These are phyloP conservation scores for Allodekkera sacchari DNA, from an alignment of 805 yeast species.

Conservation along the genomic window DNA sequence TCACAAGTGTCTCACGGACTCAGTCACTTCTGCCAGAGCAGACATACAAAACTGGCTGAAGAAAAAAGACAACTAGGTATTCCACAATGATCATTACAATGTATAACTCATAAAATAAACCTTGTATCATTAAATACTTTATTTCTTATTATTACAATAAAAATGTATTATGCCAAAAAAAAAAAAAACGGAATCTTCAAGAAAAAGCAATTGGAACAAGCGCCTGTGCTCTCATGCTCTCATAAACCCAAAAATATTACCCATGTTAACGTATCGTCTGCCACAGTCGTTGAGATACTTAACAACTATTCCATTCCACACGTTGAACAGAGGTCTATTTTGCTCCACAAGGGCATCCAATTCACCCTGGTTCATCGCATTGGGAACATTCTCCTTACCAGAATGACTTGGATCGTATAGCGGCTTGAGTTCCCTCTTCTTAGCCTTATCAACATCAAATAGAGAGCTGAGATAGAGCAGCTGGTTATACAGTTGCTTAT, in stretches of 20 bases:
- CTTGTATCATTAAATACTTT: too few relatives aligned
- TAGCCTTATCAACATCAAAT: constrained; percentile 77
- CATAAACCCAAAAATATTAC: constrained; percentile 48
- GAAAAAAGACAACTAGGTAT: not conserved
- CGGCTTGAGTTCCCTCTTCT: constrained; percentile 46
- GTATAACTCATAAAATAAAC: too few relatives aligned
- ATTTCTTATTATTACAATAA: too few relatives aligned
- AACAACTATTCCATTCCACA: constrained; percentile 50
- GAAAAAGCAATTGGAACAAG: too few relatives aligned
- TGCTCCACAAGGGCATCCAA: constrained; percentile 72
- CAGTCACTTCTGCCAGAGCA: constrained; percentile 7
- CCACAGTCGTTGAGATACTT: constrained; percentile 77
- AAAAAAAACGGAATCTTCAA: too few relatives aligned
- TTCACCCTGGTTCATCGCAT: constrained; percentile 37
- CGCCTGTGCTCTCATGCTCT: constrained; percentile 7
- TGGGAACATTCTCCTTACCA: constrained; percentile 16
- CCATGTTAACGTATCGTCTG: constrained; percentile 82
- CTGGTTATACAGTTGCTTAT: constrained; percentile 79
- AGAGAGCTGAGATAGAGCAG: constrained; percentile 67
- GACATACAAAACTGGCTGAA: constrained; percentile 1
- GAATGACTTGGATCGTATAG: constrained; percentile 24
- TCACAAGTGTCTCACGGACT: constrained; percentile 6
- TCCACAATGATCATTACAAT: not conserved
- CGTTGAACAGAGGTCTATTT: constrained; percentile 53
- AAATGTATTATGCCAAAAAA: too few relatives aligned